phyloP scores from a whole-genome alignment of 768 basidiomycete genomes.

The Tulasnella sp. region DNA sequence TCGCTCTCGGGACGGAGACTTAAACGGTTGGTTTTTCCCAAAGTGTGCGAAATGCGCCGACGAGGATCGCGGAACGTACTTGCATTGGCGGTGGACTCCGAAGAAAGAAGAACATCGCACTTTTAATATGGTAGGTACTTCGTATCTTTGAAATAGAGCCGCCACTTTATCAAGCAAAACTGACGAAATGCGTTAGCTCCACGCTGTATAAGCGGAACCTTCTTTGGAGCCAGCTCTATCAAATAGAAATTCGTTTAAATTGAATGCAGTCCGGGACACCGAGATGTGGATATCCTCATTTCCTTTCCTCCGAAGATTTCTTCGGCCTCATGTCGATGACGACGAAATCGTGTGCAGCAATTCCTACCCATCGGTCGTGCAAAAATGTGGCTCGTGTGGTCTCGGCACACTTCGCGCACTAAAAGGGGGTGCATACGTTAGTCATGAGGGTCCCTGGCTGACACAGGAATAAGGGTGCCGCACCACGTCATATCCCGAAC shows the following conservation, averaged over 20 bases:
- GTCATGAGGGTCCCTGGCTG: neutral
- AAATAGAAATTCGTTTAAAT: neutral
- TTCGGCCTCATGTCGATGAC: constrained; percentile 4
- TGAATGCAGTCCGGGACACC: neutral
- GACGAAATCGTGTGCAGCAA: neutral
- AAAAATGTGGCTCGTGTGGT: neutral
- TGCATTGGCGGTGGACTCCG: neutral
- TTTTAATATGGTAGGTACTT: neutral
- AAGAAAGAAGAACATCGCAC: neutral
- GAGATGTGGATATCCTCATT: neutral
- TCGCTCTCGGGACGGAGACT: neutral
- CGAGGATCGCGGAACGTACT: neutral
- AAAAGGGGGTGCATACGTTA: neutral
- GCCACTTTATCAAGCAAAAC: too few species aligned
- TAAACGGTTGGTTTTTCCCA: neutral
- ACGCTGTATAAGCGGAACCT: too few species aligned
- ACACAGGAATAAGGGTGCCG: neutral
- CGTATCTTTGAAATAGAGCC: neutral
- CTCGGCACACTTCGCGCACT: constrained; percentile 1
- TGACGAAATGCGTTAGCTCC: too few species aligned
- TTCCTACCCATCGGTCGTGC: constrained; percentile 8
- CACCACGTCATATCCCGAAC: neutral
- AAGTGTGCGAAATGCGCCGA: neutral
- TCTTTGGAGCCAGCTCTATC: too few species aligned
- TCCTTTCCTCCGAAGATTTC: neutral